Evolutionary conservation across 257 asterid genomes (phyloP).

Genomic region (Nicotiana benthamiana): DNA sequence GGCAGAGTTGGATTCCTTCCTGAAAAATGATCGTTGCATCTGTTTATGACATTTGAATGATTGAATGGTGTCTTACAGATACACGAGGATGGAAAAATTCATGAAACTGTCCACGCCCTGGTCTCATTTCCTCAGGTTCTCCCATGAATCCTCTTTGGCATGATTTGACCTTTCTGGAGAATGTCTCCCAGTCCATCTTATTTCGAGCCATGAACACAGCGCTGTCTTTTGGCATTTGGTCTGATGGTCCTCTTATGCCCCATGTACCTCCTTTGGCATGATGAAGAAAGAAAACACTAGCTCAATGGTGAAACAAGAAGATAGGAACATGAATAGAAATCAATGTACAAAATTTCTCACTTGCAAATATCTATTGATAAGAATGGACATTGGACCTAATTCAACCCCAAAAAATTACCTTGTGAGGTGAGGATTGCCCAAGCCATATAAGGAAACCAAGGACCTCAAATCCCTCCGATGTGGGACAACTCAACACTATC

Average conservation of each 20-base stretch:
- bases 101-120: conserved; percentile 90
- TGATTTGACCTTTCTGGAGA: conserved; percentile 73
- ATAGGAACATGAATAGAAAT: neutral
- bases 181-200: conserved; percentile 76
- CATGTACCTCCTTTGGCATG: conserved; percentile 66
- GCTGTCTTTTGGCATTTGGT: conserved; percentile 85
- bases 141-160: conserved; percentile 98
- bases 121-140: conserved; percentile 88
- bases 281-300: neutral
- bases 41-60: conserved; percentile 13
- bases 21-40: neutral
- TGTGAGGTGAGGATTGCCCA: too few species aligned
- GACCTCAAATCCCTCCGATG: too few species aligned
- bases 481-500: too few species aligned
- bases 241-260: conserved; percentile 95
- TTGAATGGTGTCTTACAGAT: conserved; percentile 60
- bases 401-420: too few species aligned
- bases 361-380: neutral
- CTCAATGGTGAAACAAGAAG: neutral
- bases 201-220: conserved; percentile 48
- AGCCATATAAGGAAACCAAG: too few species aligned
- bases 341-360: neutral
- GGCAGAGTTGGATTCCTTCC: neutral
- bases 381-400: too few species aligned
- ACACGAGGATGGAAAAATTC: conserved; percentile 85